Base-by-base conservation (phyloP, 2,329 filamentous ascomycete genomes). In the Lachnellula arida region DNA sequence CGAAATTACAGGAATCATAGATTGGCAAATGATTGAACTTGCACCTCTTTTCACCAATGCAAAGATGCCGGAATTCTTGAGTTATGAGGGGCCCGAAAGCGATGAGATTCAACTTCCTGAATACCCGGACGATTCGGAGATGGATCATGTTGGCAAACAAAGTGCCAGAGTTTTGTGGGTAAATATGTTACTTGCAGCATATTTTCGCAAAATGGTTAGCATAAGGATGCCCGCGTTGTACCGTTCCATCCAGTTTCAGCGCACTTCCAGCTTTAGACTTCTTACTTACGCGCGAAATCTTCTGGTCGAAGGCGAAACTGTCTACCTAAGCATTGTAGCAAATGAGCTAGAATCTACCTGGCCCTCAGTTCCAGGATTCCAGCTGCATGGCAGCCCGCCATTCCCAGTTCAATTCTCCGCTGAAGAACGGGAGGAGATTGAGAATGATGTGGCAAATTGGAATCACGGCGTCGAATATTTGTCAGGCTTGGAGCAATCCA, bases 1-100 rank as follows among this genome's bases (percentile, higher is more conserved):
- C n/a, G n/a, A 40, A 46, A 57, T 60, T 44, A 14, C 53, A 2
- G 51, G 51, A 9, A 54, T 57, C 37, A 55, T 60, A 15, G 54
- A 60, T 32, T 60, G 57, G 57, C 54, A 60, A 46, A 52, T 54
- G 11, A 17, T 25, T 39, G 19, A 15, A 5, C 12, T 46, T 19
- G 28, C 14, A 2, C 57, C 55, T 0, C 55, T 60, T 19, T 60
- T 19, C 43, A 11, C 25, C 12, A 43, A 60, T 6, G 37, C 47
- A 9, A 7, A 4, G 3, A 42, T 35, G 6, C 57, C 51, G 37
- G 19, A 8, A 5, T 34, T 59, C 17, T 40, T 59, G 2, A 47
- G 51, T 25, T 56, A 42, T 42, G 39, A 56, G 40, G 55, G 51
- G 11, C 55, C 15, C 5, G 25, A 28, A 28, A 6, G 5, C 25